A percentile compares a stretch with the other conserved stretches of the same genome.
Conservation (phyloP, 345 rosid species). For the Zanthoxylum bungeanum region DNA sequence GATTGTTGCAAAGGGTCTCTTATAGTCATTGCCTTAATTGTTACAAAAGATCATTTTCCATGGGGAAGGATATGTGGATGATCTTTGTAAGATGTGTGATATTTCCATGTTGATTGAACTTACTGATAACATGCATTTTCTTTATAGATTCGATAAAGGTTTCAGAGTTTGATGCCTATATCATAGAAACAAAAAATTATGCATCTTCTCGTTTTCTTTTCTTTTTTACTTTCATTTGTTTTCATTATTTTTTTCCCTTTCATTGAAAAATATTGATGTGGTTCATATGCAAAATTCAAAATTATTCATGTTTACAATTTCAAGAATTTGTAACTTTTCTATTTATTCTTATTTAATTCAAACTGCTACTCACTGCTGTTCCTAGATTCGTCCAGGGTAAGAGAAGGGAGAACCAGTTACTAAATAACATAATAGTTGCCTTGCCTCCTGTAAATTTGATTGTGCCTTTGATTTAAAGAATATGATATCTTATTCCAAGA, state of each 20-base stretch:
- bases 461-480: not conserved
- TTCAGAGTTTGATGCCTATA: not conserved
- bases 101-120: not conserved
- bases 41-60: not conserved
- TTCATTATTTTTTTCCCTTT: not conserved
- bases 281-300: not conserved
- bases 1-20: not conserved
- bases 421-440: not conserved
- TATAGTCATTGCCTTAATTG: not conserved
- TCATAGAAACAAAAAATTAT: not conserved
- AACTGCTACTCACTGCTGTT: not conserved
- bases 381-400: not conserved
- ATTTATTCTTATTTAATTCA: not conserved
- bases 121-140: not conserved
- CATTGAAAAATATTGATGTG: not conserved
- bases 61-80: not conserved
- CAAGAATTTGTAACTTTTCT: not conserved
- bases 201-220: not conserved
- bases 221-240: not conserved
- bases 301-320: not conserved
- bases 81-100: not conserved
- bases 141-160: not conserved
- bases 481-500: not conserved
- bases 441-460: not conserved
- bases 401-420: not conserved